phyloP scores from a whole-genome alignment of 2,329 filamentous ascomycete species.

The Aspergillus melleus region DNA sequence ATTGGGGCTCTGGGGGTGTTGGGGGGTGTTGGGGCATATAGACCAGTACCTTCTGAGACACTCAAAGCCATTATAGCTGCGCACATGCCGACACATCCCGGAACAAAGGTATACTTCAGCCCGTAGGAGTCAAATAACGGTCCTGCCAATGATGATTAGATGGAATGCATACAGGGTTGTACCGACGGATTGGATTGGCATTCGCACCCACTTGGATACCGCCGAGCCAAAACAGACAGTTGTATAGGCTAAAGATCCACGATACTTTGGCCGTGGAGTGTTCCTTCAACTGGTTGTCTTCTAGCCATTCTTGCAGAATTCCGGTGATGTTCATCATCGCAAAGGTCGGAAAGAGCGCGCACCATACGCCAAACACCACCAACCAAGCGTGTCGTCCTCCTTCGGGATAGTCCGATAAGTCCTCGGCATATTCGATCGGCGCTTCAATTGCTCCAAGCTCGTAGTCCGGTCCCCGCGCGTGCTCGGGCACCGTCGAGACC shows the following conservation, averaged over 20 bases:
- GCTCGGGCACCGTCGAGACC: not conserved
- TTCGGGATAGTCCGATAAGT: slow-evolving; percentile 27
- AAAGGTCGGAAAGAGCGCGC: slow-evolving; percentile 35
- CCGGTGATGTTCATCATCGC: slow-evolving; percentile 36
- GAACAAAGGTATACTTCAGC: slow-evolving; percentile 27
- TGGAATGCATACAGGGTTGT: not conserved
- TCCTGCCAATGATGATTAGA: slow-evolving; percentile 15
- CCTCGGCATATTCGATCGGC: not conserved
- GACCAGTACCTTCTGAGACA: slow-evolving; percentile 9
- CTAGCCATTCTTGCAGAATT: slow-evolving; percentile 33
- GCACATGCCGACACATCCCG: slow-evolving; percentile 27
- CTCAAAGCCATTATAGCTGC: slow-evolving; percentile 12
- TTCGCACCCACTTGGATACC: slow-evolving; percentile 31
- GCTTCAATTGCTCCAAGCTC: not conserved
- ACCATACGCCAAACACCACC: slow-evolving; percentile 39
- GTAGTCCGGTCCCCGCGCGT: not conserved
- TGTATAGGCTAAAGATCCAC: slow-evolving; percentile 38
- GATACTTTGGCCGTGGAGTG: slow-evolving; percentile 31
- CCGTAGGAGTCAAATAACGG: slow-evolving; percentile 36
- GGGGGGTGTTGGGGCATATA: too few relatives aligned
- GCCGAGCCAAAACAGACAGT: slow-evolving; percentile 34
- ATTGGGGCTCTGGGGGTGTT: too few relatives aligned
- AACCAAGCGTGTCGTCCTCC: slow-evolving; percentile 41
- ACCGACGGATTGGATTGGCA: not conserved
- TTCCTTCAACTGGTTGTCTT: slow-evolving; percentile 28